Base-by-base conservation (phyloP, 108 stramenopile genomes). In the Discostella pseudostelligera region DNA sequence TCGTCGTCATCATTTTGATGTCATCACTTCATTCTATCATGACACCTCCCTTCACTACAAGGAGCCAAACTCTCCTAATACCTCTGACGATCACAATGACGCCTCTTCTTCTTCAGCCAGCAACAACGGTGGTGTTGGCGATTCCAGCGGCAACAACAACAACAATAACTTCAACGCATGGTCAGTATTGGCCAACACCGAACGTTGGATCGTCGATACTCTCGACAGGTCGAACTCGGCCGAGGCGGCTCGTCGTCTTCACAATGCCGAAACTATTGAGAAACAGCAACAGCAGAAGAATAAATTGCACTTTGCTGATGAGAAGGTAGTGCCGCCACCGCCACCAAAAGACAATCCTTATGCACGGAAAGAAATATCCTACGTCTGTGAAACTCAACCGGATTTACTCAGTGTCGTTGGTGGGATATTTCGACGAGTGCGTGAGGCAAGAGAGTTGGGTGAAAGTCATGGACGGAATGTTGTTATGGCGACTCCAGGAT, bases 341-440 rank as follows among this genome's bases (percentile, higher is more conserved):
- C 8, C 43, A 21, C 17, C 26, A 21, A 39, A 13, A 16, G 48
- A 82, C 21, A 86, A 84, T 79, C 90, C 87, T 3, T 80, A 87
- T 45, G 74, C 72, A 9, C 78, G 87, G 14, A 92, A 92, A 68
- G 90, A 92, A 75, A 86, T 92, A 8, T 68, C 61, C 14, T 92
- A 92, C 48, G 84, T 83, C 43, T 92, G 90, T 63, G 90, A 92
- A 67, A 72, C 78, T 37, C 65, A 59, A 12, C 54, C 48, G 19
- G 83, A 87, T 9, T 44, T 75, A n/a, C 58, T 72, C 8, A 67
- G 64, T 57, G 73, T 87, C 32, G 75, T 86, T 24, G 86, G 87
- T 20, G 79, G 83, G 22, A 73, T 88, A 54, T 92, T 87, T 69
- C 81, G 86, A 17, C 72, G 86, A 7, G 70, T 92, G 14, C 84